Evolutionary conservation across 352 stramenopile genomes (phyloP).

Genomic region (Phytophthora chlamydospora): DNA sequence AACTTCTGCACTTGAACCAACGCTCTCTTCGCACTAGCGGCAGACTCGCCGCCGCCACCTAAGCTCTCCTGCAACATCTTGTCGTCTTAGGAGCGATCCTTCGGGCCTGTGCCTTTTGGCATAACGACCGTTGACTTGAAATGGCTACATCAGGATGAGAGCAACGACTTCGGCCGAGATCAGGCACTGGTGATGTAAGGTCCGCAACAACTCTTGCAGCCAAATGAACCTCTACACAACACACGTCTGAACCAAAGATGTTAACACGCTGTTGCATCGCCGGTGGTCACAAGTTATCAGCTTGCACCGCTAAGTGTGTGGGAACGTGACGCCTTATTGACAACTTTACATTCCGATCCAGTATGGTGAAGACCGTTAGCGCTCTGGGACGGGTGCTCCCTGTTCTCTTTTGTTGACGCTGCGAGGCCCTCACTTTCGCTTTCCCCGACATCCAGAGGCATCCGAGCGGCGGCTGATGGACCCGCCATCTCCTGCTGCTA

Average conservation of each 20-base stretch:
- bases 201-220: too few relatives aligned
- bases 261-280: too few relatives aligned
- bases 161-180: background rate
- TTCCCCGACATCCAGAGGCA: too few relatives aligned
- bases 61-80: constrained; percentile 59
- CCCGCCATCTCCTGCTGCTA: background rate
- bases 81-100: constrained; percentile 1
- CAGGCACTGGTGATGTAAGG: background rate
- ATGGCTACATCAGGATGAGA: constrained; percentile 12
- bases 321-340: too few relatives aligned
- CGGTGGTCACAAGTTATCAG: too few relatives aligned
- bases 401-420: background rate
- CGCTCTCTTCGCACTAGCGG: constrained; percentile 50
- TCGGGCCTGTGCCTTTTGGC: constrained; percentile 13
- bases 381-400: too few relatives aligned
- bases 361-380: too few relatives aligned
- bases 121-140: constrained; percentile 12
- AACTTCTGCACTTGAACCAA: constrained; percentile 68
- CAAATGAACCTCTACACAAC: background rate
- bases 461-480: too few relatives aligned
- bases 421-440: too few relatives aligned
- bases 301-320: too few relatives aligned
- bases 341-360: too few relatives aligned
- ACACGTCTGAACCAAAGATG: too few relatives aligned
- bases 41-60: constrained; percentile 46